Percentiles rank a stretch among this genome's conserved stretches.
phyloP scores from a whole-genome alignment of 805 yeast genomes.

The Alloascoidea hylecoeti region DNA sequence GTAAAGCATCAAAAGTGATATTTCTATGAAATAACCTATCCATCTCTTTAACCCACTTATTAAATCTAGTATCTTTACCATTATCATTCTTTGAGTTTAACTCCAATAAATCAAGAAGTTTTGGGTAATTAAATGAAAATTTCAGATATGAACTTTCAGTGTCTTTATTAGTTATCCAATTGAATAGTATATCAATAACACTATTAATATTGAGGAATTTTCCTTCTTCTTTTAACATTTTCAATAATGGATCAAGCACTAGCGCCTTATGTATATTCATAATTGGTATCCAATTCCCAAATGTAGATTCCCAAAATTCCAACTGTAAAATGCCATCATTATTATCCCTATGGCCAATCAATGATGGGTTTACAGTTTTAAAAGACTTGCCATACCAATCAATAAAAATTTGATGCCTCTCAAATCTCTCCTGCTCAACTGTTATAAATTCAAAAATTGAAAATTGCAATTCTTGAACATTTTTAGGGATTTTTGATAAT shows the following conservation, averaged over 20 bases:
- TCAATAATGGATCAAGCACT: conserved; percentile 42
- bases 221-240: conserved; percentile 45
- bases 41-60: neutral
- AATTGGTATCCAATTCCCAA: conserved; percentile 39
- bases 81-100: no score
- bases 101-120: neutral
- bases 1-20: no score
- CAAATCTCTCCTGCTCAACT: no score
- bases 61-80: neutral
- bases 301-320: conserved; percentile 45
- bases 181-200: conserved; percentile 45
- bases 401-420: no score
- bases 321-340: no score
- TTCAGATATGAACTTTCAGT: conserved; percentile 39
- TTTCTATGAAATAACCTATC: no score
- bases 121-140: conserved; percentile 31
- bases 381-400: no score
- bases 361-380: no score
- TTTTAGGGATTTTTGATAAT: no score
- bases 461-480: no score
- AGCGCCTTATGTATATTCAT: conserved; percentile 37
- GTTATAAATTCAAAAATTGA: no score
- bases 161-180: conserved; percentile 51
- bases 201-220: conserved; percentile 52
- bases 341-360: no score